These are phyloP conservation scores for Fusarium virguliforme DNA, from an alignment of 2,329 filamentous ascomycete genomes.

Conservation along the genomic window DNA sequence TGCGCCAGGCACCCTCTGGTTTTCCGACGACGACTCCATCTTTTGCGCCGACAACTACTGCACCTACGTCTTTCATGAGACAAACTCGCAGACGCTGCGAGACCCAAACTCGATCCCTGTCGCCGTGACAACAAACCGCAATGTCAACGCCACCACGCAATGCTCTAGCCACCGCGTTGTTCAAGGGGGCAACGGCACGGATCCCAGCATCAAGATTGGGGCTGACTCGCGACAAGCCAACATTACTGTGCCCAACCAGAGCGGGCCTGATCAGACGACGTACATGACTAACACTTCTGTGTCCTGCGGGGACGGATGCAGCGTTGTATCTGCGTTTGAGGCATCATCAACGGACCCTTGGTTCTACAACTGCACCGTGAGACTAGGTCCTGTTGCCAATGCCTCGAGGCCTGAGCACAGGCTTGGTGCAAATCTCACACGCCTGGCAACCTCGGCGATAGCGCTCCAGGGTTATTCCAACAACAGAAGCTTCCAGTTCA, in stretches of 20 bases:
- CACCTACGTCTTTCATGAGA: constrained; percentile 58
- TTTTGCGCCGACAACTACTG: constrained; percentile 55
- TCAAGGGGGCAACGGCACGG: constrained; percentile 23
- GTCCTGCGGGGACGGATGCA: constrained; percentile 31
- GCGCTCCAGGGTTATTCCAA: constrained; percentile 29
- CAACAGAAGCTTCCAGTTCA: constrained; percentile 5
- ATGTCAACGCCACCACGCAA: constrained; percentile 4
- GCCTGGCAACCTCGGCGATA: constrained; percentile 29
- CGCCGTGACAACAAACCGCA: constrained; percentile 14
- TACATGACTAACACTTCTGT: constrained; percentile 30
- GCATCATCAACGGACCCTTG: constrained; percentile 25
- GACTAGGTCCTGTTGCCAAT: constrained; percentile 19
- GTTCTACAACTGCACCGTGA: constrained; percentile 39
- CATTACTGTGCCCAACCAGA: neutral
- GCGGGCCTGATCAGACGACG: neutral
- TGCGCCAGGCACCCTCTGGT: constrained; percentile 49
- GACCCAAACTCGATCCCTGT: neutral
- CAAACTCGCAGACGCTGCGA: constrained; percentile 11
- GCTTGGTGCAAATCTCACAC: constrained; percentile 17
- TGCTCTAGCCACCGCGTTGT: constrained; percentile 25
- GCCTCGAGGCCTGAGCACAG: constrained; percentile 12
- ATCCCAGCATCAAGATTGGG: neutral
- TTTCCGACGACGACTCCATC: constrained; percentile 47
- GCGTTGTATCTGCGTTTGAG: constrained; percentile 29
- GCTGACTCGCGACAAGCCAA: neutral